Base-by-base conservation (phyloP, 2,329 filamentous ascomycete genomes). In the Clonostachys sp. region DNA sequence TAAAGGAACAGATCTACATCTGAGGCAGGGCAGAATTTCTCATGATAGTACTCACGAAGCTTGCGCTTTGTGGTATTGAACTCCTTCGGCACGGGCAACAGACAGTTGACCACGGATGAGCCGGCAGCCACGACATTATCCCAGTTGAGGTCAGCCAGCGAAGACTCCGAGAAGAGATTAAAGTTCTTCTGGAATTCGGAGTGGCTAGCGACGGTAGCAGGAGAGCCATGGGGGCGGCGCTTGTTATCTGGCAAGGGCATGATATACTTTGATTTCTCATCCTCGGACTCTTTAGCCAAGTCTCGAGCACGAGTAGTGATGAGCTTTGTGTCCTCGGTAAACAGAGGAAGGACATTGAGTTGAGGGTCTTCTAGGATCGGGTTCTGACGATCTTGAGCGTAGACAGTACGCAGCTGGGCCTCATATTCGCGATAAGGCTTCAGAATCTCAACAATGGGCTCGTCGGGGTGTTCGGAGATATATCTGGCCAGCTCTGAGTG, bases 1-100 rank as follows among this genome's bases (percentile, higher is more conserved):
- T 94, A 92, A 33, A 95, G 68, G 61, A 95, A 95, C 3, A 95
- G 74, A 61, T 95, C 90, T 10, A 95, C 87, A 62, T 95, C 90
- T 5, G 88, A 92, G 2, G 89, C 89, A 1, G 89, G 89, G 12
- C 87, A 87, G 52, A 92, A 80, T 51, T 83, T 81, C 58, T 91
- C 82, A 58, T 95, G 90, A 55, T 92, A 95, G 62, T 90, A 95
- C 66, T 85, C 72, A 60, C 85, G 72, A 54, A 84, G 67, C 50
- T 73, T 73, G 46, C 79, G 75, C 70, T 88, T 88, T 42, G 81
- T 84, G 34, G 70, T 66, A 44, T 73, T 77, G 63, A 83, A 81
- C 51, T 81, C 66, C 4, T 78, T 66, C 6, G 84, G 85, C 6
- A 89, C 80, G 1, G 89, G 86, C 13, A 95, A 67, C 34, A 95